phyloP scores from a whole-genome alignment of 78 protist species.

The Diacronema lutheri region DNA sequence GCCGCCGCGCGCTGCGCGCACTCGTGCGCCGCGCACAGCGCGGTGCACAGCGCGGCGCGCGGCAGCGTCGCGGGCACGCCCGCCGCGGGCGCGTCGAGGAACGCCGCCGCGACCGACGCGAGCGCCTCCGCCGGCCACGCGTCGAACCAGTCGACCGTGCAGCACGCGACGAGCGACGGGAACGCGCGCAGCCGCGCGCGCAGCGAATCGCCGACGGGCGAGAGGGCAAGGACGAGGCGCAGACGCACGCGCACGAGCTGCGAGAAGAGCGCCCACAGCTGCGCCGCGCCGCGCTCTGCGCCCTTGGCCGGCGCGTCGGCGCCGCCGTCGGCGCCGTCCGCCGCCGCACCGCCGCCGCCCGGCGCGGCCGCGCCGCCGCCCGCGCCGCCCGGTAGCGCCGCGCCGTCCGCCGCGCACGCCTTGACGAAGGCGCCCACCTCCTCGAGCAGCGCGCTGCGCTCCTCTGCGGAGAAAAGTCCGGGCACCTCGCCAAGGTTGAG shows the following conservation, averaged over 20 bases:
- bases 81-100: conserved; percentile 37
- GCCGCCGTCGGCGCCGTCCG: too few species aligned
- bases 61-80: conserved; percentile 6
- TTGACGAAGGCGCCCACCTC: conserved; percentile 35
- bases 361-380: too few species aligned
- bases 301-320: too few species aligned
- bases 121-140: conserved; percentile 92
- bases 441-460: conserved; percentile 3
- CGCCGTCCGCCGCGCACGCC: conserved; percentile 22
- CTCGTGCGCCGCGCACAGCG: conserved; percentile 57
- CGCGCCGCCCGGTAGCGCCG: too few species aligned
- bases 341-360: too few species aligned
- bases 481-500: conserved; percentile 73
- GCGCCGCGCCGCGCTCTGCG: too few species aligned
- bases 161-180: conserved; percentile 62
- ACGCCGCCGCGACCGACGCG: conserved; percentile 65
- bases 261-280: conserved; percentile 62
- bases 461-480: conserved; percentile 63
- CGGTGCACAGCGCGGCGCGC: background rate
- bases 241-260: conserved; percentile 62
- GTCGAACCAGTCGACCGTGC: conserved; percentile 84
- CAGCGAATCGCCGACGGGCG: conserved; percentile 83
- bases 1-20: conserved; percentile 14
- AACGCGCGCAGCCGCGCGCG: conserved; percentile 50
- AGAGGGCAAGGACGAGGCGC: conserved; percentile 81